phyloP scores from a whole-genome alignment of 305 asterid genomes.

The Striga hermonthica region DNA sequence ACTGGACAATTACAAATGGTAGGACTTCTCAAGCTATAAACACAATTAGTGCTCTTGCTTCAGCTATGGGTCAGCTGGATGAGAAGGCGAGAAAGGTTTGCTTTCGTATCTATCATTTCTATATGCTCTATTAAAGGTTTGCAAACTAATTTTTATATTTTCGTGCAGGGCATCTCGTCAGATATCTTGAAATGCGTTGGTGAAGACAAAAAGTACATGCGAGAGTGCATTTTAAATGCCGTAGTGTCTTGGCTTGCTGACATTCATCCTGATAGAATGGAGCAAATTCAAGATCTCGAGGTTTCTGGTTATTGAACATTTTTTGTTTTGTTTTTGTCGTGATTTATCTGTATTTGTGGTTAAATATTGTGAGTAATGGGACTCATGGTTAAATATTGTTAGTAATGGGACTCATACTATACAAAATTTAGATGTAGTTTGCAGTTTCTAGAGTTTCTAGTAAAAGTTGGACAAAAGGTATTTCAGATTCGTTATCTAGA shows the following conservation, averaged over 20 bases:
- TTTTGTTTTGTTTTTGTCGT: constrained; percentile 37
- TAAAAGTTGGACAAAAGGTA: not conserved
- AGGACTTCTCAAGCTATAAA: constrained; percentile 33
- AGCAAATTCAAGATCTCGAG: constrained; percentile 99
- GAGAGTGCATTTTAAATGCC: constrained; percentile 89
- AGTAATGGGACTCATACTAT: constrained; percentile 4
- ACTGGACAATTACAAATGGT: too few relatives aligned
- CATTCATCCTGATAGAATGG: constrained; percentile 98
- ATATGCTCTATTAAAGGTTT: constrained; percentile 14
- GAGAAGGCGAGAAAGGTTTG: constrained; percentile 98
- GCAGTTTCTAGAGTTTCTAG: constrained; percentile 3
- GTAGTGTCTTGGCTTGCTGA: constrained; percentile 95
- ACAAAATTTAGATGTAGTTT: constrained; percentile 16
- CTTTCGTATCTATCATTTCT: constrained; percentile 26
- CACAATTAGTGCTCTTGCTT: constrained; percentile 77
- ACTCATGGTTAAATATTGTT: constrained; percentile 1
- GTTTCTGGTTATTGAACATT: constrained; percentile 38
- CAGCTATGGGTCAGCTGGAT: constrained; percentile 90
- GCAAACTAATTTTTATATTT: constrained; percentile 23
- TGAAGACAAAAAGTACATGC: constrained; percentile 91
- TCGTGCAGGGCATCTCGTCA: constrained; percentile 83
- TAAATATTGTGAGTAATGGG: constrained; percentile 13
- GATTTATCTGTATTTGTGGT: not conserved
- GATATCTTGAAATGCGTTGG: constrained; percentile 94
- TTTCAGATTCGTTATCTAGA: constrained; percentile 1